Evolutionary conservation across 163 green algal species (phyloP).

Genomic region (Trebouxia gelatinosa): DNA sequence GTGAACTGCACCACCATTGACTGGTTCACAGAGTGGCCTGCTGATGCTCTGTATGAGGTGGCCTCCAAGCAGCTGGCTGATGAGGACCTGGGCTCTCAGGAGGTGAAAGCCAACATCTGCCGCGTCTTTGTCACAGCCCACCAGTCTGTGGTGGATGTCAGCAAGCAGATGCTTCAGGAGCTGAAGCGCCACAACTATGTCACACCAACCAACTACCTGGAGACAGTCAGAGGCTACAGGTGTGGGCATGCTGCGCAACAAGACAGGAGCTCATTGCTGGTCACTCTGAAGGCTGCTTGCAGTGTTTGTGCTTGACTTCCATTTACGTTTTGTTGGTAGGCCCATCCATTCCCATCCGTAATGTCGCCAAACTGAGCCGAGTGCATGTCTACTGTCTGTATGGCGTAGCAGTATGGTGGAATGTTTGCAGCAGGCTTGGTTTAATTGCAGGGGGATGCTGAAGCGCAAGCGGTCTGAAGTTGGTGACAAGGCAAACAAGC

Average conservation of each 20-base stretch:
- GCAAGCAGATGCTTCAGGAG: constrained; percentile 60
- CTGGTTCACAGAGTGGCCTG: constrained; percentile 89
- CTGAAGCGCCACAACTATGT: constrained; percentile 86
- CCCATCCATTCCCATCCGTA: too few species aligned
- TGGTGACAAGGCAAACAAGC: constrained; percentile 70
- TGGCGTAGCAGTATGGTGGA: too few species aligned
- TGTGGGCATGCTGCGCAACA: too few species aligned
- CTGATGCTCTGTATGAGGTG: constrained; percentile 83
- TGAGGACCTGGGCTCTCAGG: constrained; percentile 34
- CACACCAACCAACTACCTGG: constrained; percentile 89
- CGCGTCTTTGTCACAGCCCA: constrained; percentile 84
- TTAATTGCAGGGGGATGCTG: constrained; percentile 61
- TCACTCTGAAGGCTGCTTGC: too few species aligned
- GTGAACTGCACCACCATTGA: constrained; percentile 91
- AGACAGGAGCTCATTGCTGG: too few species aligned
- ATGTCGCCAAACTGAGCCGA: too few species aligned
- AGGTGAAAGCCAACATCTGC: constrained; percentile 73
- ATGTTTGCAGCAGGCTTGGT: too few species aligned
- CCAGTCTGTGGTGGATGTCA: constrained; percentile 65
- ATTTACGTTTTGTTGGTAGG: too few species aligned
- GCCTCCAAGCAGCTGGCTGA: constrained; percentile 41
- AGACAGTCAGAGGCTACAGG: constrained; percentile 78
- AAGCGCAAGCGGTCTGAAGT: constrained; percentile 73
- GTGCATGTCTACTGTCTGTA: too few species aligned
- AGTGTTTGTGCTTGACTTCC: too few species aligned